phyloP scores from a whole-genome alignment of 176 grass and related monocot species.

The Thalia dealbata region DNA sequence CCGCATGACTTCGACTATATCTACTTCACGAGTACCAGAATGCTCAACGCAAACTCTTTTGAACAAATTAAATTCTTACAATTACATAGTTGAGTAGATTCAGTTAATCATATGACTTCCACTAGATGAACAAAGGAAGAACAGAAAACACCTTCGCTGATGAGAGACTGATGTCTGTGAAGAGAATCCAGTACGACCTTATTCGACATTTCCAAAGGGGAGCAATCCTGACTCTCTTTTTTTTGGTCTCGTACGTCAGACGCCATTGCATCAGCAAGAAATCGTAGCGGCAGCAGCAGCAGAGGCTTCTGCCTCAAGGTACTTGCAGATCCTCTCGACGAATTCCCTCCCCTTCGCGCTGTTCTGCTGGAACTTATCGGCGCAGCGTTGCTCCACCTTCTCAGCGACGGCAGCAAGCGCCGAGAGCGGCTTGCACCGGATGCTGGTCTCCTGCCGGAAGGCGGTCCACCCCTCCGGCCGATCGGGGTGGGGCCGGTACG shows the following conservation, averaged over 20 bases:
- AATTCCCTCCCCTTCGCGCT: constrained; percentile 80
- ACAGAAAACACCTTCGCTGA: too few species aligned
- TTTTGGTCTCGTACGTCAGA: neutral
- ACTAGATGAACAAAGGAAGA: too few species aligned
- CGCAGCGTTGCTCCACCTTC: constrained; percentile 77
- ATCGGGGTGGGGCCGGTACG: constrained; percentile 74
- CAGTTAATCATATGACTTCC: too few species aligned
- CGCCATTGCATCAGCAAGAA: constrained; percentile 3
- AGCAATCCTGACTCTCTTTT: constrained; percentile 9
- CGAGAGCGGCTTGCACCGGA: constrained; percentile 74
- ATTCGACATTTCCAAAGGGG: too few species aligned
- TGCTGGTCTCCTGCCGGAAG: constrained; percentile 81
- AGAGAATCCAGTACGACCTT: too few species aligned
- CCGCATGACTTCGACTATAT: too few species aligned
- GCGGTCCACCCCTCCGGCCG: constrained; percentile 67
- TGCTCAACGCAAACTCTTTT: too few species aligned
- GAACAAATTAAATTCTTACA: too few species aligned
- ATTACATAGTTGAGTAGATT: too few species aligned
- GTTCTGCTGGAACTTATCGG: constrained; percentile 79
- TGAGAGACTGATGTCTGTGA: too few species aligned
- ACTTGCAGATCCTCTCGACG: constrained; percentile 89
- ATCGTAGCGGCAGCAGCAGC: constrained; percentile 7
- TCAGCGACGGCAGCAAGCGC: constrained; percentile 83
- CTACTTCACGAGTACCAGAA: too few species aligned
- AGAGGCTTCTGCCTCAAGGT: constrained; percentile 63